These are phyloP conservation scores for Tetracladium setigerum DNA, from an alignment of 495 filamentous ascomycete genomes.

Conservation along the genomic window DNA sequence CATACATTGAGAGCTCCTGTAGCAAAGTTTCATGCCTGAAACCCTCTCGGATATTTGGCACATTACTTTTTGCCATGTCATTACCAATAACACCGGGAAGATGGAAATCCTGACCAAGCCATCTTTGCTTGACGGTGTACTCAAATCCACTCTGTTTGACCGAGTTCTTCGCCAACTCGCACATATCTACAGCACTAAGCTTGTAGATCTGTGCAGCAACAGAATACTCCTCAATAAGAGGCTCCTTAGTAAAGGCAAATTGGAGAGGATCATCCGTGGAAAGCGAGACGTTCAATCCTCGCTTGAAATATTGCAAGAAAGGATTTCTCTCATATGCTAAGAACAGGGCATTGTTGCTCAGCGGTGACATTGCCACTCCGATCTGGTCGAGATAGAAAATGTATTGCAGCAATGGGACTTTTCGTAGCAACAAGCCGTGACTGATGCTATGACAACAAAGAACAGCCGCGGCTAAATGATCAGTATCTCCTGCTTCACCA, in stretches of 20 bases:
- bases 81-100: constrained; percentile 74
- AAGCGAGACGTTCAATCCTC: constrained; percentile 89
- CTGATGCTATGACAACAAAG: constrained; percentile 97
- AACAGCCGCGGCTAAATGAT: constrained; percentile 87
- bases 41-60: constrained; percentile 83
- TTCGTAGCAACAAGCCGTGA: constrained; percentile 86
- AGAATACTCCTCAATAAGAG: constrained; percentile 94
- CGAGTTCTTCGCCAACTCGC: constrained; percentile 92
- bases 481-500: constrained; percentile 93
- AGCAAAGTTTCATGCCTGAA: constrained; percentile 79
- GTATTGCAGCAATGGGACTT: constrained; percentile 92
- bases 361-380: constrained; percentile 96
- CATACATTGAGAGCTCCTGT: constrained; percentile 77
- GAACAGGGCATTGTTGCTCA: constrained; percentile 96
- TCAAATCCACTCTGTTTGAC: constrained; percentile 95
- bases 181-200: constrained; percentile 96
- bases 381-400: constrained; percentile 98
- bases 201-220: constrained; percentile 99
- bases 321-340: constrained; percentile 96
- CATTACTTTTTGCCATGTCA: constrained; percentile 88
- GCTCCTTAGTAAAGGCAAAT: constrained; percentile 98
- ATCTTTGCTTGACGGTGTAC: constrained; percentile 75
- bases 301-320: constrained; percentile 88
- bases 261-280: constrained; percentile 97
- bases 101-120: constrained; percentile 73